phyloP scores from a whole-genome alignment of 129 eudicot genomes.

The Apium graveolens region DNA sequence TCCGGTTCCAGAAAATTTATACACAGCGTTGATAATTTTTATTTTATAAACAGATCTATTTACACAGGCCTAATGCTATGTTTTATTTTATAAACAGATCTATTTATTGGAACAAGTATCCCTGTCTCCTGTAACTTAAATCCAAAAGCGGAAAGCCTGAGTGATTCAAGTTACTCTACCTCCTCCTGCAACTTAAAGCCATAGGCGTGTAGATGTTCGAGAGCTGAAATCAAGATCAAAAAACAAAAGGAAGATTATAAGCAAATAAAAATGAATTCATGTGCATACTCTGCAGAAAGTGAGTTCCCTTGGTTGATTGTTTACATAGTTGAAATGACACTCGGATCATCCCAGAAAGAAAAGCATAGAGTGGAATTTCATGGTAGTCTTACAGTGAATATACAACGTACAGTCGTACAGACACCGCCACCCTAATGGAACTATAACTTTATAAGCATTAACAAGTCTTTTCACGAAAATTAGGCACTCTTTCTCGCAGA shows the following conservation, averaged over 20 bases:
- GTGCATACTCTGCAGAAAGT: not conserved
- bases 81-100: too few relatives aligned
- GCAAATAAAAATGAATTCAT: not conserved
- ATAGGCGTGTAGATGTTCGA: conserved; percentile 64
- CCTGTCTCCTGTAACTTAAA: conserved; percentile 68
- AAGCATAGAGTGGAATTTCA: not conserved
- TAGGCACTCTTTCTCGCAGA: not conserved
- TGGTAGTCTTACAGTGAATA: not conserved
- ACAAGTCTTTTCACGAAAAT: not conserved
- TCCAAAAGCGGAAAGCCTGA: conserved; percentile 75
- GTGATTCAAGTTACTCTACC: conserved; percentile 28
- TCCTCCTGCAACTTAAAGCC: conserved; percentile 81
- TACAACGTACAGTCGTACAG: not conserved
- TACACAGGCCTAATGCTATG: not conserved
- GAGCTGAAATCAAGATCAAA: conserved; percentile 50
- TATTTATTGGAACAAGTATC: too few relatives aligned
- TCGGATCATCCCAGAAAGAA: not conserved
- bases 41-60: not conserved
- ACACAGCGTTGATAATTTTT: not conserved
- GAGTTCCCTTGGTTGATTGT: not conserved
- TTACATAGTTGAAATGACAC: not conserved
- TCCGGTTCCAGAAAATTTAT: too few relatives aligned
- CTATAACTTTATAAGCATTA: not conserved
- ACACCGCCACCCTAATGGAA: not conserved
- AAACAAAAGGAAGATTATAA: not conserved